Evolutionary conservation across 257 asterid genomes (phyloP).

Genomic region (Solanum paucissectum): DNA sequence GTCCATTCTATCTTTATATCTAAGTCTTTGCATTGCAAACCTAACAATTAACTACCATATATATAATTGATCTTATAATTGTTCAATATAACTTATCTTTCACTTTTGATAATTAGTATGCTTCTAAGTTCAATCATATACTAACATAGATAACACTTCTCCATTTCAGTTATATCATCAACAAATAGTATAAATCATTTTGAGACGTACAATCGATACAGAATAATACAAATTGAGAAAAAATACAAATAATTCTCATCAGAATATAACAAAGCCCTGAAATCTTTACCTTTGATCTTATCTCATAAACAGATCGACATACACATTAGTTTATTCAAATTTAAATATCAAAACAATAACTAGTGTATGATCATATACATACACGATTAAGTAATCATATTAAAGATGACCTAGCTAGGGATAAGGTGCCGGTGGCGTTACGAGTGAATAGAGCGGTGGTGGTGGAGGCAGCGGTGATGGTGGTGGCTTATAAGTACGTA

Average conservation of each 20-base stretch:
- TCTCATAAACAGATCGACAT: neutral
- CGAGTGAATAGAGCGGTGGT: rapidly evolving
- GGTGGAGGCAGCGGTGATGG: neutral
- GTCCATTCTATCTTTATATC: rapidly evolving
- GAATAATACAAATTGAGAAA: neutral
- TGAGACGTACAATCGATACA: neutral
- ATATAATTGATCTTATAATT: no score
- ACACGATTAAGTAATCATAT: neutral
- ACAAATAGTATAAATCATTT: no score
- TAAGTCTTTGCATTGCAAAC: neutral
- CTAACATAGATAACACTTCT: no score
- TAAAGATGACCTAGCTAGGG: neutral
- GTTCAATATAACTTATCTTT: no score
- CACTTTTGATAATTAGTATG: no score
- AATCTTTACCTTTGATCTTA: neutral
- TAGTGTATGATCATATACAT: neutral
- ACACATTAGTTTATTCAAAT: no score
- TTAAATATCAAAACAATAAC: no score
- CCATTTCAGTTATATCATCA: neutral
- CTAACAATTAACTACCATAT: neutral
- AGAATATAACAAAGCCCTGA: no score
- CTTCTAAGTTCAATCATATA: no score
- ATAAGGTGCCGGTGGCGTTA: neutral
- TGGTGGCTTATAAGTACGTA: neutral
- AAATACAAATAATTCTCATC: neutral